phyloP scores from a whole-genome alignment of 192 early-diverging fungal species.

The Coemansia sp. region DNA sequence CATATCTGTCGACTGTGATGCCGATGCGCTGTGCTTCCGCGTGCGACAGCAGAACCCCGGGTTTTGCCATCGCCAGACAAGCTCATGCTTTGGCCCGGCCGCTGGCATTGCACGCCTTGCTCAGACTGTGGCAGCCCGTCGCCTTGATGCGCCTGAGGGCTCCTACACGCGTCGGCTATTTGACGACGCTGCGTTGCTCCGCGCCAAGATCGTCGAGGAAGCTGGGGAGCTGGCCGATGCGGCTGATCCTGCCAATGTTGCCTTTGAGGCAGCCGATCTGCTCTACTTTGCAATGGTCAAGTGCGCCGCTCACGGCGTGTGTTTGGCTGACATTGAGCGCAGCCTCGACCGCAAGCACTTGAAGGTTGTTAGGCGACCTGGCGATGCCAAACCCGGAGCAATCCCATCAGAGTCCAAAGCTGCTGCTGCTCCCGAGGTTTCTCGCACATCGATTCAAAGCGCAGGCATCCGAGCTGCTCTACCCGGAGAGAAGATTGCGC shows the following conservation, averaged over 20 bases:
- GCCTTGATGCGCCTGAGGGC: conserved; percentile 72
- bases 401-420: background rate
- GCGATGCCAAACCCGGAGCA: conserved; percentile 82
- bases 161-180: conserved; percentile 92
- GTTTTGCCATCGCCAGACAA: conserved; percentile 91
- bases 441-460: conserved; percentile 45
- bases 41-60: conserved; percentile 85
- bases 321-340: conserved; percentile 80
- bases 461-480: conserved; percentile 19
- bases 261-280: conserved; percentile 94
- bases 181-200: conserved; percentile 72
- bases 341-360: conserved; percentile 79
- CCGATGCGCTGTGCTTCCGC: conserved; percentile 80
- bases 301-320: conserved; percentile 78
- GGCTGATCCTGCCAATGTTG: conserved; percentile 69
- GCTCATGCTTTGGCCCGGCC: conserved; percentile 86
- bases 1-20: conserved; percentile 87
- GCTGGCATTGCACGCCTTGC: conserved; percentile 74
- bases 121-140: conserved; percentile 66
- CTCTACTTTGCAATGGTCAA: conserved; percentile 94
- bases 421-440: conserved; percentile 3
- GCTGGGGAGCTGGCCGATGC: conserved; percentile 90
- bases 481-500: conserved; percentile 64
- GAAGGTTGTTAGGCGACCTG: conserved; percentile 83
- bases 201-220: conserved; percentile 95